These are phyloP conservation scores for Begonia peltatifolia DNA, from an alignment of 306 rosid species.

Conservation along the genomic window DNA sequence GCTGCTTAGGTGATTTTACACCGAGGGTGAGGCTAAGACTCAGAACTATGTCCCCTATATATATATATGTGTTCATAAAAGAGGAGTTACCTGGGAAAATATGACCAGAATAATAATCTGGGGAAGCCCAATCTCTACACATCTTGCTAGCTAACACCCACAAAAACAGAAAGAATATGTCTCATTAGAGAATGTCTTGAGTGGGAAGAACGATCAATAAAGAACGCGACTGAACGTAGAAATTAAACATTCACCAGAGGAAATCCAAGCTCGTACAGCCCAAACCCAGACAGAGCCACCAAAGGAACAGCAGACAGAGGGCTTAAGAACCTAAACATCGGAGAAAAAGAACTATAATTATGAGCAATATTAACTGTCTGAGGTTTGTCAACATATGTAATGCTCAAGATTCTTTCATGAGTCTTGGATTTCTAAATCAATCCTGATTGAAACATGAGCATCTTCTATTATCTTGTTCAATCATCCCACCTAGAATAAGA, in stretches of 20 bases:
- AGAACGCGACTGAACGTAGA: not conserved
- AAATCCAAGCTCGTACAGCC: conserved; percentile 70
- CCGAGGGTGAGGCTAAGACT: not conserved
- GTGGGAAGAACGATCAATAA: not conserved
- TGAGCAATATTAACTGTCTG: not conserved
- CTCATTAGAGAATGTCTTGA: conserved; percentile 5
- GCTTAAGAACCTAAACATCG: conserved; percentile 56
- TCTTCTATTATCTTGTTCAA: no score
- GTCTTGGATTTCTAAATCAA: no score
- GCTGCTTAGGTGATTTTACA: not conserved
- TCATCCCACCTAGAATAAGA: no score
- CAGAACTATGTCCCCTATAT: not conserved
- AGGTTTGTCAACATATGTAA: not conserved
- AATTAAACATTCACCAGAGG: conserved; percentile 54
- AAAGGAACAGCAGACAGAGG: conserved; percentile 85
- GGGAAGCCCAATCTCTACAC: conserved; percentile 93
- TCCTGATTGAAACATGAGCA: no score
- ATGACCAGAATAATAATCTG: conserved; percentile 51
- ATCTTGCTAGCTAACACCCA: conserved; percentile 56
- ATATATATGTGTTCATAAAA: not conserved
- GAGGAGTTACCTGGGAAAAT: conserved; percentile 63
- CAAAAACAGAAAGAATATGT: conserved; percentile 6
- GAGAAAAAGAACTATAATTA: no score
- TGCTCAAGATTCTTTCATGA: not conserved
- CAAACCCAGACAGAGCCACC: conserved; percentile 85